These are phyloP conservation scores for Monsonia emarginata DNA, from an alignment of 441 rosid genomes.

Conservation along the genomic window DNA sequence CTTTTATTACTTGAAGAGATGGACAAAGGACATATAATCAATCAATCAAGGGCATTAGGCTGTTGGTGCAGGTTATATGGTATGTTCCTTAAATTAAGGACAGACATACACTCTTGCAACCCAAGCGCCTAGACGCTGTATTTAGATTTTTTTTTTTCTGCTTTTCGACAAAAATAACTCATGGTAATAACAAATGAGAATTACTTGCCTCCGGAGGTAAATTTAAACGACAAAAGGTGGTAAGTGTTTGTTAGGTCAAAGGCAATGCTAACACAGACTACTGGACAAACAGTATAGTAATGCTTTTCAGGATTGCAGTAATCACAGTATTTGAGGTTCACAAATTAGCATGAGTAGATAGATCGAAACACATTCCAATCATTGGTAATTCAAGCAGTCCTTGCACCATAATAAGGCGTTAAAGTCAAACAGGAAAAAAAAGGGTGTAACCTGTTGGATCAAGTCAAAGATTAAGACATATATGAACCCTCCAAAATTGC, in stretches of 20 bases:
- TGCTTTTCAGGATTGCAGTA: neutral
- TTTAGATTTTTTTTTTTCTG: neutral
- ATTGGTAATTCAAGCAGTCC: neutral
- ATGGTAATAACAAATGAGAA: neutral
- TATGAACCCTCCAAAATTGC: neutral
- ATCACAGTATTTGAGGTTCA: neutral
- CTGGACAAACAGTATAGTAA: neutral
- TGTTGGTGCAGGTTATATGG: too few species aligned
- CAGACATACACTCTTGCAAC: too few species aligned
- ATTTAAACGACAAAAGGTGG: neutral
- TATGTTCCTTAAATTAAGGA: too few species aligned
- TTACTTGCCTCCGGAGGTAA: neutral
- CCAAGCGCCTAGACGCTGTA: neutral
- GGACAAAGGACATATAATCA: too few species aligned
- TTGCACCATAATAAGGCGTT: neutral
- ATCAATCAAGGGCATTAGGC: neutral
- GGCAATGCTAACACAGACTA: neutral
- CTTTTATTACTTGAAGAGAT: too few species aligned
- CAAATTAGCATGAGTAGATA: neutral
- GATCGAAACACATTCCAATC: neutral
- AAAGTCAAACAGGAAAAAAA: neutral
- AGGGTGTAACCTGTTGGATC: neutral
- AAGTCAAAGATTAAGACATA: neutral
- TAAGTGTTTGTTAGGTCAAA: neutral
- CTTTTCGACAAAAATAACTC: neutral